Conservation (phyloP, 2,329 filamentous ascomycete genomes). For the Xylaria sp. region DNA sequence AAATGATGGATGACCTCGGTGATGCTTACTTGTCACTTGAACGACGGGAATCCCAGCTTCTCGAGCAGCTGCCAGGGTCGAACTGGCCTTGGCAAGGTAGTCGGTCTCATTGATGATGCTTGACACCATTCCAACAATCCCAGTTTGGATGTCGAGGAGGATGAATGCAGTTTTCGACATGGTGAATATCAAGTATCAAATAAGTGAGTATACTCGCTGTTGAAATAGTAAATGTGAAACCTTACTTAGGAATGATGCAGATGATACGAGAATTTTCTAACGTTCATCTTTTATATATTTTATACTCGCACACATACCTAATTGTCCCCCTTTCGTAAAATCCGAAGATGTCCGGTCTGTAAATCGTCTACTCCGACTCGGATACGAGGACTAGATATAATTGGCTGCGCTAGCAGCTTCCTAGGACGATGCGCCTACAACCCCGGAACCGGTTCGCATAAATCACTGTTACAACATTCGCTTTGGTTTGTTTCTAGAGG, state of each 20-base stretch:
- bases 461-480: background rate
- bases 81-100: slow-evolving; percentile 45
- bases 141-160: slow-evolving; percentile 52
- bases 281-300: slow-evolving; percentile 19
- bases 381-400: slow-evolving; percentile 21
- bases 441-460: slow-evolving; percentile 37
- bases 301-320: background rate
- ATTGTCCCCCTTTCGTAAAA: background rate
- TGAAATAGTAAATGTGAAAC: background rate
- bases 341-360: background rate
- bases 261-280: background rate
- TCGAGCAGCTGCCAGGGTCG: slow-evolving; percentile 44
- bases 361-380: slow-evolving; percentile 17
- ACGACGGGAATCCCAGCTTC: slow-evolving; percentile 46
- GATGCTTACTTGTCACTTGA: slow-evolving; percentile 47
- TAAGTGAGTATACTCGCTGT: background rate
- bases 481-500: background rate
- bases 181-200: slow-evolving; percentile 20
- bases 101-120: slow-evolving; percentile 19
- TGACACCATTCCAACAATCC: slow-evolving; percentile 44
- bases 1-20: background rate
- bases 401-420: slow-evolving; percentile 15
- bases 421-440: background rate
- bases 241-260: background rate
- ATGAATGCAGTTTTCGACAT: slow-evolving; percentile 50